phyloP scores from a whole-genome alignment of 2,329 filamentous ascomycete species.

The Penicillium sp. region DNA sequence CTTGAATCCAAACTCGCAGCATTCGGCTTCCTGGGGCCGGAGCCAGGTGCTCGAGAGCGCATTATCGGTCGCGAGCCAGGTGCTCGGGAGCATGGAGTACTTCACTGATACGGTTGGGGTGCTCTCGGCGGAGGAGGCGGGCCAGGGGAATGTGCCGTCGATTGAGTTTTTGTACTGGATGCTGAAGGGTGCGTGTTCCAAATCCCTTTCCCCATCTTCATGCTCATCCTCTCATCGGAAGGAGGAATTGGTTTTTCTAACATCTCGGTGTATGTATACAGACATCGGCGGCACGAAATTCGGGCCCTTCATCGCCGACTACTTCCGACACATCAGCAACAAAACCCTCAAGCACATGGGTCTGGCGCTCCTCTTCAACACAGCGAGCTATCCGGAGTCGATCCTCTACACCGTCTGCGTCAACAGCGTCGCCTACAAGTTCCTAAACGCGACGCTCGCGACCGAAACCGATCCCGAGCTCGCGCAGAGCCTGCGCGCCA shows the following conservation, averaged over 20 bases:
- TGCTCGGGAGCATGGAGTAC: conserved; percentile 13
- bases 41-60: conserved; percentile 24
- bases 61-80: conserved; percentile 14
- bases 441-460: conserved; percentile 22
- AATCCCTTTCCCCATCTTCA: too few species aligned
- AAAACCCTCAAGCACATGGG: conserved; percentile 28
- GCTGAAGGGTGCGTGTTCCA: conserved; percentile 24
- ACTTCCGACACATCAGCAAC: conserved; percentile 26
- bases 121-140: not conserved
- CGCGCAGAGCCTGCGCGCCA: conserved; percentile 14
- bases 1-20: not conserved
- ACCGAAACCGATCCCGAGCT: conserved; percentile 16
- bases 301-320: conserved; percentile 27
- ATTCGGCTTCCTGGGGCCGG: conserved; percentile 17
- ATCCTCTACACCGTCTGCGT: conserved; percentile 28
- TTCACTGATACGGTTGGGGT: not conserved
- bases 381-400: conserved; percentile 11
- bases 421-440: conserved; percentile 27
- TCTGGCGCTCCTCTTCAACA: conserved; percentile 19
- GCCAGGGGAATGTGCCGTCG: conserved; percentile 12
- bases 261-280: not conserved
- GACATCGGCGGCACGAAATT: conserved; percentile 26
- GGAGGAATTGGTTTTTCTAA: not conserved
- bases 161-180: conserved; percentile 28
- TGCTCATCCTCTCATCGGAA: not conserved